Conservation (phyloP, 73 alveolate species). For the Diophrys appendiculata region DNA sequence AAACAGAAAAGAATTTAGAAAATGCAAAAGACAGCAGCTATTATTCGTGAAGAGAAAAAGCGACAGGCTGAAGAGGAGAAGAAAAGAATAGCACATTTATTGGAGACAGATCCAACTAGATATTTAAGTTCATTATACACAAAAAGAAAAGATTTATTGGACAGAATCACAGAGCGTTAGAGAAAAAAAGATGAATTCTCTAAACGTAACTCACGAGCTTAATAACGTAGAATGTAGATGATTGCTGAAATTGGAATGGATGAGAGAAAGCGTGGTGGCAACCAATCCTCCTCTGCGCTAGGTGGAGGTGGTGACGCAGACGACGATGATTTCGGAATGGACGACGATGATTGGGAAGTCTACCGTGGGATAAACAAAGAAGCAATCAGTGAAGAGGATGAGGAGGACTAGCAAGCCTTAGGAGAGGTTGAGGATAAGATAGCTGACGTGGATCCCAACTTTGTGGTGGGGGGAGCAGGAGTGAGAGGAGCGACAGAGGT, state of each 20-base stretch:
- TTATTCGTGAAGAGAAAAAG: conserved; percentile 77
- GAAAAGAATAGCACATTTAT: conserved; percentile 78
- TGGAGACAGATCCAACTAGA: conserved; percentile 74
- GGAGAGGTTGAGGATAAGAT: conserved; percentile 85
- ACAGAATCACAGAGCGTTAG: conserved; percentile 78
- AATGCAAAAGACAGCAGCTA: conserved; percentile 88
- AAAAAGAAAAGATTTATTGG: conserved; percentile 76
- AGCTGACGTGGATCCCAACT: conserved; percentile 77
- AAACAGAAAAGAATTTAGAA: conserved; percentile 88
- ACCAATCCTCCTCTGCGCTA: conserved; percentile 78
- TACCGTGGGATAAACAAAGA: conserved; percentile 86
- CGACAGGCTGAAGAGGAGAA: conserved; percentile 71
- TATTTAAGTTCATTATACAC: conserved; percentile 76
- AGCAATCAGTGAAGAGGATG: conserved; percentile 85
- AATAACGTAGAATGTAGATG: conserved; percentile 82
- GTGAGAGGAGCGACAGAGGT: conserved; percentile 73
- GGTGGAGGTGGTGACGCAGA: conserved; percentile 82
- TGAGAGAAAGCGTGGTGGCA: conserved; percentile 54
- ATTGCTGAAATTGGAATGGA: conserved; percentile 86
- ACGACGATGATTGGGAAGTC: conserved; percentile 95
- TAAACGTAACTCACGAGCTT: conserved; percentile 82
- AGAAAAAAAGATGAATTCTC: conserved; percentile 81
- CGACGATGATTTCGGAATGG: conserved; percentile 88
- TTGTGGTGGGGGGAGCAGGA: conserved; percentile 55
- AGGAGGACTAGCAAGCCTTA: conserved; percentile 73